Evolutionary conservation across 1,284 basidiomycete species (phyloP).

Genomic region (Somion occarium): DNA sequence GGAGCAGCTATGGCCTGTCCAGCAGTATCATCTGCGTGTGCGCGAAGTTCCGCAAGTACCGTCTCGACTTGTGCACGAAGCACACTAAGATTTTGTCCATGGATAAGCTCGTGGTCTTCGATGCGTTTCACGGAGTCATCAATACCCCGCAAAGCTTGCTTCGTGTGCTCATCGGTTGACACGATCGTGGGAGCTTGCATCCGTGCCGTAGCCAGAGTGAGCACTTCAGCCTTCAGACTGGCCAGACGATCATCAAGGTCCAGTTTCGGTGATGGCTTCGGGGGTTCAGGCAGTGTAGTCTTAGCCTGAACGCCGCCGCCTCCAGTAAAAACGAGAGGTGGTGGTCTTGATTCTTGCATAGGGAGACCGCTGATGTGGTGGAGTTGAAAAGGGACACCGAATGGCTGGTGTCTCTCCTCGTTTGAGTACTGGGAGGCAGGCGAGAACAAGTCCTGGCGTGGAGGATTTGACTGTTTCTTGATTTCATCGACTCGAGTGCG

Average conservation of each 20-base stretch:
- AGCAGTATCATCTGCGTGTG: neutral
- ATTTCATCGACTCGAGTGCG: neutral
- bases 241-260: neutral
- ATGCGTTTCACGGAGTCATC: constrained; percentile 16
- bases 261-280: neutral
- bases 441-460: constrained; percentile 13
- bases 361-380: neutral
- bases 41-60: constrained; percentile 18
- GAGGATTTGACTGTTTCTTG: neutral
- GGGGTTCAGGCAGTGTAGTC: neutral
- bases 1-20: neutral
- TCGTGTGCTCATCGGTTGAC: constrained; percentile 7
- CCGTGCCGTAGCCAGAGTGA: neutral
- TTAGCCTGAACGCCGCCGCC: neutral
- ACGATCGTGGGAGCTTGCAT: neutral
- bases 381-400: neutral
- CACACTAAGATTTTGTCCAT: constrained; percentile 16
- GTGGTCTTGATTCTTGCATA: neutral
- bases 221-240: neutral
- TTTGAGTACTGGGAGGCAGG: constrained; percentile 22
- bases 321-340: neutral
- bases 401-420: neutral
- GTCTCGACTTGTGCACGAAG: constrained; percentile 22
- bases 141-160: constrained; percentile 13
- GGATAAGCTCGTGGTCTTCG: constrained; percentile 13